Evolutionary conservation across 2,329 filamentous ascomycete genomes (phyloP), one percentile per base, ranked within the genome.

Genomic region (Didymella sp.): DNA sequence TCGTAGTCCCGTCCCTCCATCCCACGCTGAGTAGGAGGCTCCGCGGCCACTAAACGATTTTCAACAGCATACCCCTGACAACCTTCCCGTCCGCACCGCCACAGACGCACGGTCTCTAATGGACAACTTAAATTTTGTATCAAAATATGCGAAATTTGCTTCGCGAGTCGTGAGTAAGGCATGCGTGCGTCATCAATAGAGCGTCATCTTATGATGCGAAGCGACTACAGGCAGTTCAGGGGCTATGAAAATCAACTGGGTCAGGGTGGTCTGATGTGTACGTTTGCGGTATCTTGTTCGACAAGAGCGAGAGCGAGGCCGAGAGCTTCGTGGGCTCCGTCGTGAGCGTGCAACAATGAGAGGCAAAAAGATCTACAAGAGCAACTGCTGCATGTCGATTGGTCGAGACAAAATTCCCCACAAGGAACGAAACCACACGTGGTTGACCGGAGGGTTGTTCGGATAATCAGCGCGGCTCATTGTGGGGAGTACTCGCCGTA

Each of bases 21-120:
- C 19, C 46, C 41, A 43, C 30, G 30, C 31, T 40, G 33, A 37
- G 28, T 19, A 50, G 49, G 49, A 44, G 45, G 31, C 46, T 43
- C 35, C 53, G n/a, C 42, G 42, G 53, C 11, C 28, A 31, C 42
- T 48, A 56, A 15, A 15, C 25, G 8, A 17, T 6, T 25, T n/a
- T 25, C 28, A 43, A 47, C 31, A 47, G 45, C 42, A 47, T 42
- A 44, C 8, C 25, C 31, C 42, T 41, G 28, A 31, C 24, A 8
- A 27, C 40, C 19, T 44, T 47, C 37, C 43, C 43, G 28, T 17
- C 22, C n/a, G 52, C 46, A 49, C 45, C 12, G 52, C 45, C 40
- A 57, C 47, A 51, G 19, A 15, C 31, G 59, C 59, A 62, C 59
- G 40, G 46, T 58, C 44, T 46, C 30, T 38, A 27, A 61, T 56